Evolutionary conservation across 2,329 filamentous ascomycete genomes (phyloP), one percentile per base, ranked within the genome.

Genomic region (Ascochyta koolunga): DNA sequence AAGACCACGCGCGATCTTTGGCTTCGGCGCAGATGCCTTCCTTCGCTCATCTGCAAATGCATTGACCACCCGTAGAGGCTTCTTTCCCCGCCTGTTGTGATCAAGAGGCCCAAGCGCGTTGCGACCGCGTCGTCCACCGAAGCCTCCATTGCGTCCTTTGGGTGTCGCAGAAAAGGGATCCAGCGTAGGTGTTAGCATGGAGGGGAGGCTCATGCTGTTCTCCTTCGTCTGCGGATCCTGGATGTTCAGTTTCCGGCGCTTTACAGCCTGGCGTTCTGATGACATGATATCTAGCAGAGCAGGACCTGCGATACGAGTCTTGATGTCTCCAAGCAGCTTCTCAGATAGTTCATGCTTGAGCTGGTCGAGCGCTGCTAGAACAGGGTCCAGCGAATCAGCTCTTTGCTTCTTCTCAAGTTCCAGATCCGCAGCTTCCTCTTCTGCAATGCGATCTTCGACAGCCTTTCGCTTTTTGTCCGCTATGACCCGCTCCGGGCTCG

Each of bases 401-500:
- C 93, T 83, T 65, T 93, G 89, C 68, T 86, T 88, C 78, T 95
- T 97, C 73, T 98, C 93, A 62, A 95, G 89, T 69, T 97, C 92
- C 7, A 93, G 71, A 69, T 97, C 93, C 42, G 87, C 83, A 59
- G 91, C 90, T 37, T 91, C 88, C 68, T 96, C 90, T 41, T 83
- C 86, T 49, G 84, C 84, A 38, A 85, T 77, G 51, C 86, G 84
- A 51, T 88, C 86, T 50, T 82, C 81, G 56, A 93, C 88, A 33
- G 87, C 87, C 65, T 85, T 83, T 51, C 85, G 83, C 58, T 82
- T 81, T 60, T 78, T 78, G 44, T 77, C 72, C 13, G 75, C 77
- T 43, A 77, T 70, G 10, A 77, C 76, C n/a, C 78, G 77, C 60
- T 82, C 79, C 9, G 80, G 80, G 59, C 78, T 82, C 10, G 80